Base-by-base conservation (phyloP, 2,329 filamentous ascomycete species). In the Furcasterigmium furcatum region DNA sequence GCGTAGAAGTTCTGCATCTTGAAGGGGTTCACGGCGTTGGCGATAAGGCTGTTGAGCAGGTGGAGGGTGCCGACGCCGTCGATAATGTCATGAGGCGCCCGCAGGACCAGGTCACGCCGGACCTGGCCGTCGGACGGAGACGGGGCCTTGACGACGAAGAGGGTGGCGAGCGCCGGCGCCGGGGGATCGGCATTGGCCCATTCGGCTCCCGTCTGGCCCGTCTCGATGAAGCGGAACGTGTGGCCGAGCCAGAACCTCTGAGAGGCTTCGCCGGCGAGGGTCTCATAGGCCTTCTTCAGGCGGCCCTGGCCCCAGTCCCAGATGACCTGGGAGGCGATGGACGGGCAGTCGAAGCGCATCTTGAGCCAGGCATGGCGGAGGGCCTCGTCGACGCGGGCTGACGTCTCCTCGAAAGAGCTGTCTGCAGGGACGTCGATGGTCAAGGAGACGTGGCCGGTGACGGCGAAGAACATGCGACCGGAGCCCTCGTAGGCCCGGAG, bases 401-500 rank as follows among this genome's bases (percentile, higher is more conserved):
- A 46, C 9, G 52, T 48, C 0, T 56, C 38, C 3, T 42, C 30
- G 10, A 4, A 4, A 2, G 34, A 12, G 2, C 9, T 19, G 2
- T 18, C 12, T 3, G 43, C 6, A 1, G 47, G n/a, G 3, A 62
- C 42, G 0, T 36, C n/a, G 2, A 65, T 39, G 0, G 46, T 50
- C 0, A 69, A 36, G 1, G 66, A 65, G 2, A 71, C 38, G 16
- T 64, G 63, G 0, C 65, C 68, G 0, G 70, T 70, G 5, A 74
- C 70, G 3, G 63, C 63, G 41, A 72, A 73, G 48, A 63, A 68
- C 43, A 59, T 64, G 1, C 67, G 65, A 0, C 65, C 66, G 24
- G 57, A 70, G 1, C 57, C 65, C 20, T 65, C 55, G 32, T 64
- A 71, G 0, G 55, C 50, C 10, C 59, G 62, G 0, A 58, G 58